These are phyloP conservation scores for Penicillium turbatum DNA, from an alignment of 495 filamentous ascomycete genomes.

Conservation along the genomic window DNA sequence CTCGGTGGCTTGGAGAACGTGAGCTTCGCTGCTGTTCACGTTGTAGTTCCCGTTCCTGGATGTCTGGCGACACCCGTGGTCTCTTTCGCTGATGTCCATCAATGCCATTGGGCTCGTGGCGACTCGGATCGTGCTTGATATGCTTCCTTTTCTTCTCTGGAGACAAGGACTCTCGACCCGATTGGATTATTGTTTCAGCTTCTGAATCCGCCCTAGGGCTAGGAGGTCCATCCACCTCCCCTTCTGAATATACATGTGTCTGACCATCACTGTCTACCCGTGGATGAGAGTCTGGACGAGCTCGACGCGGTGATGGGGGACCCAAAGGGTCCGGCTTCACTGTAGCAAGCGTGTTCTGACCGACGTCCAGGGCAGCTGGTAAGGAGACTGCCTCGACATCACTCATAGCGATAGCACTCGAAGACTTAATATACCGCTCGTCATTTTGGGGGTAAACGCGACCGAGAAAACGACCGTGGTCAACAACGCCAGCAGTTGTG, in stretches of 20 bases:
- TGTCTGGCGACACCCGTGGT: constrained; percentile 29
- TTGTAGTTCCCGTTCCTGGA: constrained; percentile 13
- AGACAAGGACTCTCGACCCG: constrained; percentile 65
- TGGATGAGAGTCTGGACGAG: constrained; percentile 14
- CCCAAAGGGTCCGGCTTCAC: constrained; percentile 33
- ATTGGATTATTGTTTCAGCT: constrained; percentile 75
- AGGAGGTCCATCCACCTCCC: constrained; percentile 31
- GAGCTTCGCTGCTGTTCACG: constrained; percentile 20
- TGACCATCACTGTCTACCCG: constrained; percentile 20
- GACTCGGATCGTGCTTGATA: constrained; percentile 60
- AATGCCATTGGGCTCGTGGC: constrained; percentile 23
- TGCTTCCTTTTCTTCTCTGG: constrained; percentile 63
- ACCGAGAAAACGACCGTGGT: constrained; percentile 30
- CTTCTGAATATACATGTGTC: constrained; percentile 22
- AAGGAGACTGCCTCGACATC: constrained; percentile 46
- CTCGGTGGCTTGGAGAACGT: constrained; percentile 29
- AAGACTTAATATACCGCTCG: constrained; percentile 42
- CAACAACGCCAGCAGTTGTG: constrained; percentile 38
- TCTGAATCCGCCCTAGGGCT: constrained; percentile 62
- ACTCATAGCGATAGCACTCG: constrained; percentile 51
- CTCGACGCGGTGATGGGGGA: constrained; percentile 25
- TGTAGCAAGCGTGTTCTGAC: constrained; percentile 33
- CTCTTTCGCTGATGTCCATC: constrained; percentile 53
- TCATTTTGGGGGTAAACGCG: constrained; percentile 46
- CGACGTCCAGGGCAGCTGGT: constrained; percentile 43